A percentile compares a stretch with the other conserved stretches of the same genome.
phyloP scores from a whole-genome alignment of 768 basidiomycete species.

The Porpolomopsis calyptriformis region DNA sequence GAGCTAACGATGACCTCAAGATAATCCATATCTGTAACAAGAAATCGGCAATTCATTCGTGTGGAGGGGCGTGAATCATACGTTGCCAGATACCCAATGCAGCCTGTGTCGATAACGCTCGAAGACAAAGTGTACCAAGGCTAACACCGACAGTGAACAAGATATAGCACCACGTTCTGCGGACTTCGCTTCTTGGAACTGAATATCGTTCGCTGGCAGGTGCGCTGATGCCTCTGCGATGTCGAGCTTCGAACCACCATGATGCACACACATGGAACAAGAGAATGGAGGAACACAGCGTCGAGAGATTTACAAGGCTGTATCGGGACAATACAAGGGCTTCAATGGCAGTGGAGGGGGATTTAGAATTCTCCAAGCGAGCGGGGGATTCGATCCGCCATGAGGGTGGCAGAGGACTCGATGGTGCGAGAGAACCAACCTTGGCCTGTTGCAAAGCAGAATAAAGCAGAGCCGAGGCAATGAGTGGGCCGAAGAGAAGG shows the following conservation, averaged over 20 bases:
- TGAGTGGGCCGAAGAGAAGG: slow-evolving; percentile 72
- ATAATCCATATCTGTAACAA: slow-evolving; percentile 54
- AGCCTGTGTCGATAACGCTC: slow-evolving; percentile 31
- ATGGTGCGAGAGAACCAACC: slow-evolving; percentile 16
- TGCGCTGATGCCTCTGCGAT: slow-evolving; percentile 25
- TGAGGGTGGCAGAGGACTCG: slow-evolving; percentile 35
- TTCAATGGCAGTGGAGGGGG: slow-evolving; percentile 35
- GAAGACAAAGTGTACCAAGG: slow-evolving; percentile 36
- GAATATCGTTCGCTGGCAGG: slow-evolving; percentile 64
- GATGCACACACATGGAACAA: slow-evolving; percentile 73
- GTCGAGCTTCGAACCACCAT: slow-evolving; percentile 52
- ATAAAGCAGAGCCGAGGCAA: slow-evolving; percentile 58
- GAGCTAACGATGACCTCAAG: slow-evolving; percentile 67
- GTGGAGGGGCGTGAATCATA: slow-evolving; percentile 25
- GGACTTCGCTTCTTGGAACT: slow-evolving; percentile 63
- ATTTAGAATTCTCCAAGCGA: slow-evolving; percentile 34
- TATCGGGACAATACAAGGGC: slow-evolving; percentile 61
- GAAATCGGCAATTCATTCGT: slow-evolving; percentile 4
- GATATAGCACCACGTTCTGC: slow-evolving; percentile 52
- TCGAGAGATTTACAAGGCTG: slow-evolving; percentile 68
- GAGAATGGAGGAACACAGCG: slow-evolving; percentile 70
- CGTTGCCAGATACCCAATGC: slow-evolving; percentile 60
- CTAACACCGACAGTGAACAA: slow-evolving; percentile 51
- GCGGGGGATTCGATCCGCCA: slow-evolving; percentile 77
- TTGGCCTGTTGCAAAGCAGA: slow-evolving; percentile 32